Evolutionary conservation across 345 rosid genomes (phyloP), one percentile per base, ranked within the genome.

Genomic region (Ricinus communis): DNA sequence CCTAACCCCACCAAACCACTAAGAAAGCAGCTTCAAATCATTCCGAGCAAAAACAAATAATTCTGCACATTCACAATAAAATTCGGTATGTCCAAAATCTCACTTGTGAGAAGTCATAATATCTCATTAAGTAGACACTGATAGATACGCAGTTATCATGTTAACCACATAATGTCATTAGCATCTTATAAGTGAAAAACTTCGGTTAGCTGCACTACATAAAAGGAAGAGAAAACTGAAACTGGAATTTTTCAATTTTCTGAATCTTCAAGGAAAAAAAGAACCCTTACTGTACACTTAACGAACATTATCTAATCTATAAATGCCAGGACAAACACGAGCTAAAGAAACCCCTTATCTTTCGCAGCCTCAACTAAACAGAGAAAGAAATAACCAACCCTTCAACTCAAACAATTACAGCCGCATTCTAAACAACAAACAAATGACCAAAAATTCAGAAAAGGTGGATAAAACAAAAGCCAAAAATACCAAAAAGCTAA

Each of bases 21-120:
- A 56, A 0, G 18, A 68, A n/a, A 70, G 43, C 15, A 10, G 54
- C 43, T 31, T 65, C 16, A 46, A 64, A 43, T 64, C 68, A 64
- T 43, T 31, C 41, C 8, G 12, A 8, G n/a, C 62, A 58, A 58
- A 53, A 21, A 53, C 57, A 53, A 11, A 21, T 53, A 13, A 16
- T 16, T 21, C 57, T 43, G 47, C 11, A 53, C 13, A 2, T 7
- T 53, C 25, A 53, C 27, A 53, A 8, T 53, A 53, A 53, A 53
- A 52, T 52, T 52, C 53, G 5, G 5, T 0, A n/a, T n/a, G n/a
- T 49, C 33, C 28, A 1, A 25, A 25, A 13, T 55, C 8, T 55
- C 36, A 13, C 4, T 18, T 25, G 25, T 16, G 5, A 25, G 15
- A 55, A 55, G 36, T 1, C 31, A 55, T 55, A 25, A 55, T 24